phyloP scores from a whole-genome alignment of 1,284 basidiomycete genomes.

The Singerocomus rubriflavus region DNA sequence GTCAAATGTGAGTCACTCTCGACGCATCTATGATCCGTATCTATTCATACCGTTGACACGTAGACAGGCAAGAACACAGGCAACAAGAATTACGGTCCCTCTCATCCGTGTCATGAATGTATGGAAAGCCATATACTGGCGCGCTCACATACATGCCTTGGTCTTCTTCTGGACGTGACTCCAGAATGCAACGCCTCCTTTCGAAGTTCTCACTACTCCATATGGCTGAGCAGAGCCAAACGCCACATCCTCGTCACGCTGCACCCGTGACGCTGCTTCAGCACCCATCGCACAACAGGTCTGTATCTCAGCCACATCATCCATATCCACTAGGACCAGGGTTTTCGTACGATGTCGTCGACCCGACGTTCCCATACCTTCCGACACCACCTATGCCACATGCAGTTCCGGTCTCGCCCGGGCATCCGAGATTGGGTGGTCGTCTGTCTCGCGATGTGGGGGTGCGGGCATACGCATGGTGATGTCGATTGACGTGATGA shows the following conservation, averaged over 20 bases:
- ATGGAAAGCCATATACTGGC: slow-evolving; percentile 55
- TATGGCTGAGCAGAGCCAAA: neutral
- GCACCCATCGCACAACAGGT: slow-evolving; percentile 17
- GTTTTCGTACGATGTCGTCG: slow-evolving; percentile 20
- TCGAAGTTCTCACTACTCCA: slow-evolving; percentile 25
- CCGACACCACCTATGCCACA: slow-evolving; percentile 40
- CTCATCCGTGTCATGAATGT: slow-evolving; percentile 66
- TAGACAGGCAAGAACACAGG: slow-evolving; percentile 75
- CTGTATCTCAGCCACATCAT: slow-evolving; percentile 17
- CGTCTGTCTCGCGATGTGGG: slow-evolving; percentile 24
- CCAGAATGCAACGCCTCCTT: slow-evolving; percentile 33
- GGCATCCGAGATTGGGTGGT: slow-evolving; percentile 39
- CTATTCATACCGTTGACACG: too few relatives aligned
- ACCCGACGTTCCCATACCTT: slow-evolving; percentile 8
- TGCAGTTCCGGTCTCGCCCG: slow-evolving; percentile 56
- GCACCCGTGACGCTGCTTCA: slow-evolving; percentile 12
- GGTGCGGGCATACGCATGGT: too few relatives aligned
- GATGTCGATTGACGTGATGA: too few relatives aligned
- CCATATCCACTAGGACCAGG: slow-evolving; percentile 10
- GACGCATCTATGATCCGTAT: too few relatives aligned
- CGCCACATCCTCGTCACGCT: slow-evolving; percentile 29
- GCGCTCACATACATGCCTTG: slow-evolving; percentile 56
- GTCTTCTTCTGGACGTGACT: too few relatives aligned
- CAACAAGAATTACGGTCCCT: slow-evolving; percentile 65
- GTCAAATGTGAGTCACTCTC: too few relatives aligned